A percentile compares a stretch with the other conserved stretches of the same genome.
phyloP scores from a whole-genome alignment of 441 rosid genomes.

The Geranium incanum region DNA sequence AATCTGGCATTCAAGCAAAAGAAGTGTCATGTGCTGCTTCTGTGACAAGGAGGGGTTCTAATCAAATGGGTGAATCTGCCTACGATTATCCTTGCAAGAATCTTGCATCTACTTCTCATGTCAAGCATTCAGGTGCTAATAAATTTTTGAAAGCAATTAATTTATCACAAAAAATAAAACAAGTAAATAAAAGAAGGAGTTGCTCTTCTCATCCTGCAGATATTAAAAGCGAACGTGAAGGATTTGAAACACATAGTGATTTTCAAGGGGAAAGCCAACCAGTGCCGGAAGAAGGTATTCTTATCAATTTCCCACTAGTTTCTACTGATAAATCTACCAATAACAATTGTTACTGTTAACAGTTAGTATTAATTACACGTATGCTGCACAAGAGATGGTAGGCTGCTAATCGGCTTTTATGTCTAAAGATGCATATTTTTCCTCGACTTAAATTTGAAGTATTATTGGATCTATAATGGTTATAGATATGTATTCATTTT shows the following conservation, averaged over 20 bases:
- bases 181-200: slow-evolving; percentile 21
- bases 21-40: slow-evolving; percentile 33
- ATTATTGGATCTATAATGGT: not conserved
- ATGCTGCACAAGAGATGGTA: not conserved
- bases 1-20: slow-evolving; percentile 47
- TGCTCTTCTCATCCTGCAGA: slow-evolving; percentile 19
- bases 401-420: slow-evolving; percentile 8
- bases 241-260: slow-evolving; percentile 25
- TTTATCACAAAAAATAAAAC: slow-evolving; percentile 15
- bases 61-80: slow-evolving; percentile 26
- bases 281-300: slow-evolving; percentile 34
- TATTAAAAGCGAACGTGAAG: slow-evolving; percentile 18
- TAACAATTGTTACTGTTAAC: not conserved
- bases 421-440: not conserved
- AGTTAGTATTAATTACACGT: not conserved
- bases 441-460: slow-evolving; percentile 5
- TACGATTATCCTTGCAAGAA: slow-evolving; percentile 12
- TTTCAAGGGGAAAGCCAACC: slow-evolving; percentile 41
- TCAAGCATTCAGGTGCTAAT: slow-evolving; percentile 15
- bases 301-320: not conserved
- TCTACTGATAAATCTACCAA: slow-evolving; percentile 8
- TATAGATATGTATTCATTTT: slow-evolving; percentile 5
- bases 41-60: slow-evolving; percentile 31
- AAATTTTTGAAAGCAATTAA: slow-evolving; percentile 13
- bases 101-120: slow-evolving; percentile 14